Conservation (phyloP, 2,329 filamentous ascomycete genomes). For the Xylariaceae sp. region DNA sequence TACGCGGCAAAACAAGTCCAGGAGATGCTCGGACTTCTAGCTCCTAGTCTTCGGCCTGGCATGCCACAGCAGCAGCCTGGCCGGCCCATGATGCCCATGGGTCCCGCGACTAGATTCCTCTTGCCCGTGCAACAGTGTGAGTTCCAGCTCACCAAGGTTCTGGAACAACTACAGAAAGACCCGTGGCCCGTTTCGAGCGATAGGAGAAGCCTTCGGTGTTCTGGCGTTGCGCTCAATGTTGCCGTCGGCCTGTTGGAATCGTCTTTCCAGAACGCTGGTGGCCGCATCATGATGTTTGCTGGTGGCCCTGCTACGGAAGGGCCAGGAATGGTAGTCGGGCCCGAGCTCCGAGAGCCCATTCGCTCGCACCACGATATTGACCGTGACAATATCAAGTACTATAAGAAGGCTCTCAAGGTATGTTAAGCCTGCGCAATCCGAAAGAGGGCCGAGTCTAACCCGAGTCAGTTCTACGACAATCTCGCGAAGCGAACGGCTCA, state of each 20-base stretch:
- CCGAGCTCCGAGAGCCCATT: constrained; percentile 92
- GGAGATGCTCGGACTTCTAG: constrained; percentile 88
- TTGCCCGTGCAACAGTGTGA: constrained; percentile 93
- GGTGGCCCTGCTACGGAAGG: constrained; percentile 94
- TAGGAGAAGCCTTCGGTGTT: constrained; percentile 83
- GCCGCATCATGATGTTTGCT: constrained; percentile 94
- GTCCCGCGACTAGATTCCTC: constrained; percentile 82
- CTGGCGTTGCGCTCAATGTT: constrained; percentile 92
- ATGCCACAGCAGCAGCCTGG: constrained; percentile 69
- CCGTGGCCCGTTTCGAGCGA: constrained; percentile 97
- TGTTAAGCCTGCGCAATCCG: background rate
- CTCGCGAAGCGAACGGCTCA: constrained; percentile 91
- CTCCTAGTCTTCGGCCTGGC: constrained; percentile 67
- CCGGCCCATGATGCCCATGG: constrained; percentile 66
- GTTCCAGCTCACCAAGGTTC: constrained; percentile 91
- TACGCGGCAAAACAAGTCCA: constrained; percentile 99
- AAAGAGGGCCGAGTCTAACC: constrained; percentile 26
- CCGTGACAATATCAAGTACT: constrained; percentile 98
- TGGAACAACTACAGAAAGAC: constrained; percentile 93
- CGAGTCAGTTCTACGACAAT: constrained; percentile 77
- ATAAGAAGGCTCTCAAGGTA: constrained; percentile 97
- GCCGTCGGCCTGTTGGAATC: constrained; percentile 89
- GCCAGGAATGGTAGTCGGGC: constrained; percentile 92
- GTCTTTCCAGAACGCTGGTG: constrained; percentile 92
- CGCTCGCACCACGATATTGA: constrained; percentile 98